phyloP scores from a whole-genome alignment of 345 rosid genomes.

The Syzygium grande region DNA sequence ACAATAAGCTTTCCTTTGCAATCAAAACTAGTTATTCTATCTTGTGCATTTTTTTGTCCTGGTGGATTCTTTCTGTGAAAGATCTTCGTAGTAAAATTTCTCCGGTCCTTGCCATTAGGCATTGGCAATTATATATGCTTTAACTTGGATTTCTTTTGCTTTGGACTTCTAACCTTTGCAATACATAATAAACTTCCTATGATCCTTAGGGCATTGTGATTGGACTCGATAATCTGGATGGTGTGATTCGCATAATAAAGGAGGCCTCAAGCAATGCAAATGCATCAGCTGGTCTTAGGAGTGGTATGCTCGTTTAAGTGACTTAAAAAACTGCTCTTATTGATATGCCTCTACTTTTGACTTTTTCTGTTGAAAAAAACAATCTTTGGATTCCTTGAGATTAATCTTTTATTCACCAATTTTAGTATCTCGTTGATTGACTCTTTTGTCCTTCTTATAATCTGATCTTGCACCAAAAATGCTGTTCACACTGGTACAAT shows the following conservation, averaged over 20 bases:
- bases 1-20: background rate
- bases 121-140: background rate
- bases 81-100: background rate
- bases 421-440: background rate
- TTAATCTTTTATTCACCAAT: background rate
- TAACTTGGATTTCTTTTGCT: background rate
- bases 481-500: background rate
- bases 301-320: conserved; percentile 29
- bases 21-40: background rate
- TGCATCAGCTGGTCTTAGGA: conserved; percentile 58
- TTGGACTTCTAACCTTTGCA: background rate
- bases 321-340: background rate
- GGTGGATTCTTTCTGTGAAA: background rate
- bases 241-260: conserved; percentile 52
- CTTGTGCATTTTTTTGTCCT: background rate
- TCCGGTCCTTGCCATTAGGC: background rate
- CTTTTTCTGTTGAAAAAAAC: background rate
- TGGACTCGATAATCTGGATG: conserved; percentile 81
- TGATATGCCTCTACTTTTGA: background rate
- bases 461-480: background rate
- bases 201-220: conserved; percentile 60
- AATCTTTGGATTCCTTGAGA: background rate
- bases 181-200: background rate
- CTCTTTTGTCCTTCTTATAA: background rate
- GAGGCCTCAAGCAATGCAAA: conserved; percentile 55